These are phyloP conservation scores for Ophioceras dolichostomum DNA, from an alignment of 2,329 filamentous ascomycete genomes.

Conservation along the genomic window DNA sequence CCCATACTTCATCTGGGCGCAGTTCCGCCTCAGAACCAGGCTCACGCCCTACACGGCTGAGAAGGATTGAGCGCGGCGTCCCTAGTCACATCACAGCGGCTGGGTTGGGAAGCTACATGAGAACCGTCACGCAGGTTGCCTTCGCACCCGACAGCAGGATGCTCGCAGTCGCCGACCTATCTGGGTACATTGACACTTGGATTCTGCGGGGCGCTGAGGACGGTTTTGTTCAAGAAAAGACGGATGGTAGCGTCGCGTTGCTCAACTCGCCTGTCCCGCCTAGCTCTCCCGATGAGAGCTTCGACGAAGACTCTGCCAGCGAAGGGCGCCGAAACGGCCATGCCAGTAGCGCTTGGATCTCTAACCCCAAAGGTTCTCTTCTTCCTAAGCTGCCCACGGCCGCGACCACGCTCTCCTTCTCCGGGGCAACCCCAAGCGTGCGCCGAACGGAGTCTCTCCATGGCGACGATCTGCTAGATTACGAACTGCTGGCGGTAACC, in stretches of 20 bases:
- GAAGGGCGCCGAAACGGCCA: conserved; percentile 19
- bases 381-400: conserved; percentile 55
- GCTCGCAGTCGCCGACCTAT: conserved; percentile 67
- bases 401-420: conserved; percentile 58
- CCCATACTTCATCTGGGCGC: background rate
- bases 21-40: conserved; percentile 4
- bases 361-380: conserved; percentile 57
- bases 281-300: no score
- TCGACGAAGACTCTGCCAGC: conserved; percentile 13
- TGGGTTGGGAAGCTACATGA: conserved; percentile 63
- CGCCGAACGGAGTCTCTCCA: conserved; percentile 15
- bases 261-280: conserved; percentile 10
- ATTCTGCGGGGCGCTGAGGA: conserved; percentile 46
- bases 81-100: conserved; percentile 46
- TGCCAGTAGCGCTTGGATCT: conserved; percentile 56
- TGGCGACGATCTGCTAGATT: conserved; percentile 25
- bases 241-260: conserved; percentile 20
- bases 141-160: conserved; percentile 76
- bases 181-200: conserved; percentile 83
- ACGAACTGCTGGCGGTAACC: conserved; percentile 40
- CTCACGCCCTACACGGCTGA: conserved; percentile 37
- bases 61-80: conserved; percentile 27
- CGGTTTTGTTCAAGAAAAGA: conserved; percentile 9
- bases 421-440: conserved; percentile 29
- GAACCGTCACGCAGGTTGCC: conserved; percentile 58